Evolutionary conservation across 1,139 yeast species (phyloP).

Genomic region (Suhomyces anneliseae): DNA sequence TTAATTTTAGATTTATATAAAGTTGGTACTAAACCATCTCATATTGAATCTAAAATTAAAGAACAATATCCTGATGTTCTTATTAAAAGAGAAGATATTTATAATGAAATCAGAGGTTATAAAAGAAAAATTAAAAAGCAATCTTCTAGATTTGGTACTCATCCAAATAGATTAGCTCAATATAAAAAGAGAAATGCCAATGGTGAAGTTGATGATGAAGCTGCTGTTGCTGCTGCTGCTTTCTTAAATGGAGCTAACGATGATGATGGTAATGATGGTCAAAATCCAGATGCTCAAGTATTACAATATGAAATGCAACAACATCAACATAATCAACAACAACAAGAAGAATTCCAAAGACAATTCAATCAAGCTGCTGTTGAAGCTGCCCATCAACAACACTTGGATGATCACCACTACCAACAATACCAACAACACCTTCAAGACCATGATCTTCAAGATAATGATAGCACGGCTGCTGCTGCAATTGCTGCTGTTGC

Average conservation of each 20-base stretch:
- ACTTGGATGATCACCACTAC: slow-evolving; percentile 31
- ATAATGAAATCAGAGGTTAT: slow-evolving; percentile 59
- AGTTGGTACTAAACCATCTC: slow-evolving; percentile 59
- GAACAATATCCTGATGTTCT: slow-evolving; percentile 56
- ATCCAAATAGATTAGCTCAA: slow-evolving; percentile 12
- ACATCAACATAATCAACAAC: slow-evolving; percentile 28
- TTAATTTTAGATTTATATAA: slow-evolving; percentile 54
- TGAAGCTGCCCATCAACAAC: slow-evolving; percentile 29
- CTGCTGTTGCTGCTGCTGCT: slow-evolving; percentile 23
- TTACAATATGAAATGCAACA: slow-evolving; percentile 24
- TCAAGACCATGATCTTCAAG: slow-evolving; percentile 27
- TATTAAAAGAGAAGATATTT: slow-evolving; percentile 58
- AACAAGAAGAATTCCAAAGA: slow-evolving; percentile 41
- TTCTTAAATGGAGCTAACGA: slow-evolving; percentile 15
- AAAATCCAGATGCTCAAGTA: slow-evolving; percentile 19
- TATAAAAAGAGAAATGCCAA: slow-evolving; percentile 30
- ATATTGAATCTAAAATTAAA: slow-evolving; percentile 52
- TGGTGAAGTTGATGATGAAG: slow-evolving; percentile 33
- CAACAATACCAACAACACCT: slow-evolving; percentile 37
- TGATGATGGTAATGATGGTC: slow-evolving; percentile 10
- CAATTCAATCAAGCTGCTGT: slow-evolving; percentile 43
- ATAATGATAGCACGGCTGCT: slow-evolving; percentile 33
- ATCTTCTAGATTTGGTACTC: slow-evolving; percentile 16
- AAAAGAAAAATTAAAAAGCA: slow-evolving; percentile 53
- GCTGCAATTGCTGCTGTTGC: slow-evolving; percentile 49